Evolutionary conservation across 1,284 basidiomycete species (phyloP).

Genomic region (Meripilus lineatus): DNA sequence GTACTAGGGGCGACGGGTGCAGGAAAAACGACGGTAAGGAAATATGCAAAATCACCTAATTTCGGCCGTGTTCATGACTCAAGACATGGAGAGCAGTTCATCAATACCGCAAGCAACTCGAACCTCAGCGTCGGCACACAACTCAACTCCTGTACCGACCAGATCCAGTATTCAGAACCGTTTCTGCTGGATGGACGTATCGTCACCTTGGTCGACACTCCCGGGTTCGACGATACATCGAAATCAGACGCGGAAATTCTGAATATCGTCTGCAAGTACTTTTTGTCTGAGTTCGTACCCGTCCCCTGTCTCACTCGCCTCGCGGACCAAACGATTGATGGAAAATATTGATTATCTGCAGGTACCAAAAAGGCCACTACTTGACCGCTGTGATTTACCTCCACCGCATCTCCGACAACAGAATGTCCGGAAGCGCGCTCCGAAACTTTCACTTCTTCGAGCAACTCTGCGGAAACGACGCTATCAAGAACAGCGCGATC

Average conservation of each 20-base stretch:
- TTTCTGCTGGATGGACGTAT: slow-evolving; percentile 26
- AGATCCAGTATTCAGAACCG: slow-evolving; percentile 27
- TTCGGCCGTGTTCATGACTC: neutral
- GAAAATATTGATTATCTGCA: slow-evolving; percentile 14
- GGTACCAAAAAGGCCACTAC: slow-evolving; percentile 37
- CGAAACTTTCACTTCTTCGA: slow-evolving; percentile 8
- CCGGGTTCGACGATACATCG: slow-evolving; percentile 35
- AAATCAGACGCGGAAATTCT: slow-evolving; percentile 32
- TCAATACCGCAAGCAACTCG: slow-evolving; percentile 31
- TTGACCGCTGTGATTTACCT: slow-evolving; percentile 48
- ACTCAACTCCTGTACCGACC: slow-evolving; percentile 32
- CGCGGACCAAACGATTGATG: neutral
- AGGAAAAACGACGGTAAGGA: slow-evolving; percentile 14
- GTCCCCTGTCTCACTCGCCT: neutral
- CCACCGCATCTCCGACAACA: slow-evolving; percentile 48
- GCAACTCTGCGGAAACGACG: slow-evolving; percentile 6
- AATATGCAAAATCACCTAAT: neutral
- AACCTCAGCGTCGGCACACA: slow-evolving; percentile 25
- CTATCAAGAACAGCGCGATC: slow-evolving; percentile 31
- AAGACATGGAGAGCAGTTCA: slow-evolving; percentile 23
- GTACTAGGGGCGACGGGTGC: slow-evolving; percentile 16
- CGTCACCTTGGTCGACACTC: slow-evolving; percentile 32
- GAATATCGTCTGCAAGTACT: slow-evolving; percentile 31
- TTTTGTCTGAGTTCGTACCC: slow-evolving; percentile 19
- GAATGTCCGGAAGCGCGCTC: slow-evolving; percentile 39